Evolutionary conservation across 1,284 basidiomycete species (phyloP), one percentile per base, ranked within the genome.

Genomic region (Trametes versicolor): DNA sequence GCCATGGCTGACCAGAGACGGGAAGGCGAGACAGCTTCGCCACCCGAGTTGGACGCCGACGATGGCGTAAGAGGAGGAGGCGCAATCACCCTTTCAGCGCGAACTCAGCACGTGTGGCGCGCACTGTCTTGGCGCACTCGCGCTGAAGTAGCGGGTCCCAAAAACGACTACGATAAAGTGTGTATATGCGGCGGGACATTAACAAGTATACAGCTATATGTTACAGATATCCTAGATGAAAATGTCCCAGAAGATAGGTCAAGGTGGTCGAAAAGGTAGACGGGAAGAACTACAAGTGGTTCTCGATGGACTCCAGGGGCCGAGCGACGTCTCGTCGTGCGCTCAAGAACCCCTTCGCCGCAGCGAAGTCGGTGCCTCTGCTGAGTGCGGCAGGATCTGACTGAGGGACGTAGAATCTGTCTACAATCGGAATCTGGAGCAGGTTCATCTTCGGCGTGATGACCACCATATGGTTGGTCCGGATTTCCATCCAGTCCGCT

Each of bases 401-500:
- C 4, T 89, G 92, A 4, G 90, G 84, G 19, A 95, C 92, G 77
- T 93, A 95, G 79, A 89, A 98, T 76, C 95, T 89, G 82, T 98
- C 97, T 48, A 94, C 82, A 74, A 99, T 98, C 1, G 97, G 97
- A 71, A 97, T 93, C 77, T 97, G 95, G 25, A 99, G 83, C 32
- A 98, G 81, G 75, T 99, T 98, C 94, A 96, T 94, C 82, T 94
- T 95, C 41, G 93, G 90, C 0, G 95, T 96, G 67, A 96, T 92
- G 69, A 97, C 85, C 27, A 95, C 89, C 89, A 98, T 92, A 69
- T 94, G 93, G 76, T 98, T 98, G 12, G 96, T 97, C 76, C 74
- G 72, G 50, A 98, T 96, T 78, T 98, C 96, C 94, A 97, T 97
- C 94, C 94, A 96, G 75, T 96, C 94, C 52, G 94, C 94, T 93